Evolutionary conservation across 208 protist genomes (phyloP).

Genomic region (Acanthamoeba healyi): DNA sequence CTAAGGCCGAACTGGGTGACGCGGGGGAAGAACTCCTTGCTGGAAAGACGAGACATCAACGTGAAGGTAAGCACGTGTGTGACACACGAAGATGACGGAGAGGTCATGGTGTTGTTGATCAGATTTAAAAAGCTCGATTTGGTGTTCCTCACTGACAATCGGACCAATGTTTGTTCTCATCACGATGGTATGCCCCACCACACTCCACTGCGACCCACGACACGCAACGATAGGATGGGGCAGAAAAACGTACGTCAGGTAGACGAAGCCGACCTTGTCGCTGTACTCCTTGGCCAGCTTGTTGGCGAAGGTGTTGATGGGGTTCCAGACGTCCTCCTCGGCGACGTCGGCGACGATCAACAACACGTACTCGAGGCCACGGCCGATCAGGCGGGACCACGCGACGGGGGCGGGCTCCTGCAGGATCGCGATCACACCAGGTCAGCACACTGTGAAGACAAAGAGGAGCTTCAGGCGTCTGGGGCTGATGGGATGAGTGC

Average conservation of each 20-base stretch:
- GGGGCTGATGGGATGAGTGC: too few species aligned
- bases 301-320: not conserved
- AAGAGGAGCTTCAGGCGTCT: too few species aligned
- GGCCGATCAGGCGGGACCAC: not conserved
- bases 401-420: slow-evolving; percentile 4
- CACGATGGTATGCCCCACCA: not conserved
- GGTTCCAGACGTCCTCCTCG: not conserved
- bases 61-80: not conserved
- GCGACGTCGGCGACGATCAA: slow-evolving; percentile 28
- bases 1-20: slow-evolving; percentile 45
- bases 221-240: not conserved
- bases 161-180: not conserved
- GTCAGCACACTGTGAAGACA: not conserved
- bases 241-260: not conserved
- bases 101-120: not conserved
- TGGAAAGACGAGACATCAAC: not conserved
- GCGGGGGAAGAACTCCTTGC: slow-evolving; percentile 53
- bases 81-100: not conserved
- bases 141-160: not conserved
- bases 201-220: not conserved
- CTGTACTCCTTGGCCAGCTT: slow-evolving; percentile 31
- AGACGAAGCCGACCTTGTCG: slow-evolving; percentile 67
- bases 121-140: slow-evolving; percentile 71
- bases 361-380: slow-evolving; percentile 13
- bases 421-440: not conserved